Percentiles rank a stretch among this genome's conserved stretches.
phyloP scores from a whole-genome alignment of 2,329 filamentous ascomycete species.

The Aspergillus ustus region DNA sequence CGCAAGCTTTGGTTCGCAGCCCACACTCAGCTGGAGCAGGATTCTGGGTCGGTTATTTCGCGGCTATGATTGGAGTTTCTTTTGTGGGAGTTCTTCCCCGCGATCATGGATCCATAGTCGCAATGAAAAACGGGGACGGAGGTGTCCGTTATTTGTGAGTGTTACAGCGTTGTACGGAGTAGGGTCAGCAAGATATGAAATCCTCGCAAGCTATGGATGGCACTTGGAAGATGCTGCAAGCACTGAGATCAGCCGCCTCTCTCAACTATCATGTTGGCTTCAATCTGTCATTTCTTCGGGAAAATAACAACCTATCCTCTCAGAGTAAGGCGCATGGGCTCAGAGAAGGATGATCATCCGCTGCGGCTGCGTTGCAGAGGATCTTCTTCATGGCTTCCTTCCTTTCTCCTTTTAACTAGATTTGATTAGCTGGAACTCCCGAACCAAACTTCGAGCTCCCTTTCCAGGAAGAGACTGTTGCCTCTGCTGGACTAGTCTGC shows the following conservation, averaged over 20 bases:
- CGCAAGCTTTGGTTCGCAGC: constrained; percentile 11
- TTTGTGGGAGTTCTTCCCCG: background rate
- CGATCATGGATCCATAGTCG: background rate
- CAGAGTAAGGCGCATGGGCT: background rate
- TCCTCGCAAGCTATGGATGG: background rate
- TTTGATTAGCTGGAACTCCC: background rate
- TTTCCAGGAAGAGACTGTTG: background rate
- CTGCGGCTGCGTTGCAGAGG: background rate
- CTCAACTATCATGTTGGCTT: background rate
- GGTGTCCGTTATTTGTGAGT: background rate
- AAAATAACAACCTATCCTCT: constrained; percentile 17
- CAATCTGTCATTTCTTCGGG: constrained; percentile 11
- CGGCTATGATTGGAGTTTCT: constrained; percentile 4
- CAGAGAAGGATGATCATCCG: constrained; percentile 18
- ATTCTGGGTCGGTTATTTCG: constrained; percentile 1
- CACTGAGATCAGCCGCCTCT: background rate
- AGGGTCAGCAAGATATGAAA: background rate
- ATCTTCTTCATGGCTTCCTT: background rate
- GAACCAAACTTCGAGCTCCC: background rate
- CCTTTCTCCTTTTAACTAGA: background rate
- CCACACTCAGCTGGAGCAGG: constrained; percentile 1
- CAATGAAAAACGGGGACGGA: background rate
- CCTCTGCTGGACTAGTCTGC: background rate
- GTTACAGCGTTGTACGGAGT: background rate
- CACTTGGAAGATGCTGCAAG: background rate